Evolutionary conservation across 2,329 filamentous ascomycete species (phyloP).

Genomic region (Fusarium concolor): DNA sequence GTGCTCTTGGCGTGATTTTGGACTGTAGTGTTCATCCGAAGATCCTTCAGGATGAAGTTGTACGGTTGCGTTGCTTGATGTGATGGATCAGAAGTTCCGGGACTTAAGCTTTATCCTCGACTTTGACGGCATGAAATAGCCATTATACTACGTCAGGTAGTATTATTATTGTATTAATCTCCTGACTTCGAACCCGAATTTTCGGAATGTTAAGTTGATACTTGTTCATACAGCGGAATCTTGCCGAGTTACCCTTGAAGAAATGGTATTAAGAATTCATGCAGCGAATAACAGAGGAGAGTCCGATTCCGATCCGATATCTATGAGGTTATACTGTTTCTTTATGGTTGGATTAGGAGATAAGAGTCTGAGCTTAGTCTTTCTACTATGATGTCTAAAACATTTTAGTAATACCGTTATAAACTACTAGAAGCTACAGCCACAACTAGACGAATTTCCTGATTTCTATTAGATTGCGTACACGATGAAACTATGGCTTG

Average conservation of each 20-base stretch:
- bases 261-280: not conserved
- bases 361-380: not conserved
- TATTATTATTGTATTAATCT: not conserved
- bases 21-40: not conserved
- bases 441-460: slow-evolving; percentile 3
- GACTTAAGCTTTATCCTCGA: no score
- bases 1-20: slow-evolving; percentile 9
- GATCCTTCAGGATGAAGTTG: not conserved
- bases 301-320: not conserved
- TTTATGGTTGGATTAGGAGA: not conserved
- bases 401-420: not conserved
- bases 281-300: slow-evolving; percentile 1
- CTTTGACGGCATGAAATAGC: no score
- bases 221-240: not conserved
- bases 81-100: no score
- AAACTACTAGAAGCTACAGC: not conserved
- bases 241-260: slow-evolving; percentile 14
- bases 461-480: not conserved
- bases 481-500: slow-evolving; percentile 20
- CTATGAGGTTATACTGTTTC: not conserved
- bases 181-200: not conserved
- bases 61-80: no score
- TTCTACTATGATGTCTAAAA: not conserved
- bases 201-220: slow-evolving; percentile 1
- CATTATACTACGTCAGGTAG: no score